Base-by-base conservation (phyloP, 2,329 filamentous ascomycete species). In the Tolypocladium amazonense region DNA sequence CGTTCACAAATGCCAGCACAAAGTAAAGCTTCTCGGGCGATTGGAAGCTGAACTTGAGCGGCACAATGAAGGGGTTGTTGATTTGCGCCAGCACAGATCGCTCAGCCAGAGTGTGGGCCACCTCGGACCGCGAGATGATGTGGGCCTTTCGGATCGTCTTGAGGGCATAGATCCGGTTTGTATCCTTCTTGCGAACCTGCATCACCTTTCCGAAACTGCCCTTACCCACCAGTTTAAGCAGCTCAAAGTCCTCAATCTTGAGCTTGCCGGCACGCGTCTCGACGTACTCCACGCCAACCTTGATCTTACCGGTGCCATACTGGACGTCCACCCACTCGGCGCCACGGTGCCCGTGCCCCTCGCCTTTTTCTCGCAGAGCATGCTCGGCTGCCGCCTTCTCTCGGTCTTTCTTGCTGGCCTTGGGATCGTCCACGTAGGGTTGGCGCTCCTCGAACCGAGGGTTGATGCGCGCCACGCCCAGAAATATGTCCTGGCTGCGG, bases 131-230 rank as follows among this genome's bases (percentile, higher is more conserved):
- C 39, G 93, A 97, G 72, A 99, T 99, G 76, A 99, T 99, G 77
- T 99, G 93, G 61, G 93, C 92, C 77, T 99, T 99, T 70, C 93
- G 91, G 70, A 99, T 94, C n/a, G 93, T 97, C 83, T 99, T 99
- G 70, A 99, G 85, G 59, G 94, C 94, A 76, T 99, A 99, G 74
- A 99, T 97, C 70, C 94, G 92, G 72, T 87, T 88, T 39, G 94
- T 99, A 77, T 99, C 93, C 76, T 94, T 94, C 81, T 99, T 99
- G 78, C 89, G 88, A 71, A 99, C 94, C 78, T 97, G 93, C 92
- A 97, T 97, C 73, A 97, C 94, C 79, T 97, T 97, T 76, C 94
- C 94, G 74, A 97, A 97, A 76, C 92, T 97, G 65, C 94, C 94
- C 77, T 97, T 97, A 63, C 94, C 94, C 33, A 99, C 92, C 9